Evolutionary conservation across 148 eudicot genomes (phyloP), one percentile per base, ranked within the genome.

Genomic region (Diospyros kaki): DNA sequence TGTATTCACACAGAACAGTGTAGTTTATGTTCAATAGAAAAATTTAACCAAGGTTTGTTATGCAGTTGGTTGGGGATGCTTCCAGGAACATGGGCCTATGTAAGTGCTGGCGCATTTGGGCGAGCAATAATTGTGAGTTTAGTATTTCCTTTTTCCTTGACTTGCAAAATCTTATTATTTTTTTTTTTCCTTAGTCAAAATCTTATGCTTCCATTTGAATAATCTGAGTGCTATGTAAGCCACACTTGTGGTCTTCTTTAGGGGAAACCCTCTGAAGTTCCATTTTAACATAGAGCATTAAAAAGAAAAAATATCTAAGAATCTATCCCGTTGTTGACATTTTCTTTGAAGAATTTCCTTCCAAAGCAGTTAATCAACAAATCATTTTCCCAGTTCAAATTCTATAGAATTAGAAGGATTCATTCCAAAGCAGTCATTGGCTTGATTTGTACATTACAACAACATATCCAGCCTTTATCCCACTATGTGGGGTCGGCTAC

Each of bases 61-160:
- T 87, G 89, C 96, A 95, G 98, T 87, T 95, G 98, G 98, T 75
- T 95, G 73, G 98, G 98, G 65, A 92, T 92, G 98, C 97, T 95
- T 73, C 98, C 97, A 17, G 98, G 98, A 45, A 62, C 94, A 48
- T 95, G 98, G 98, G 98, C 96, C 17, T 95, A 95, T 73, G 98
- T 95, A 42, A 95, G 96, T 73, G 98, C 98, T 42, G 98, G 98
- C 71, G 98, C 98, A 81, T 92, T 95, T 88, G 98, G 98, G 18
- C 89, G 98, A 66, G 96, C 98, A 58, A 88, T 95, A 66, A 82
- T 95, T 78, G 98, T 95, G 82, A 94, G 98, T 90, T 13, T 58
- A 44, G 58, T 1, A 2, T n/a, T 58, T 45, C 55, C 58, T 74
- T 54, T 3, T 41, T 51, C 2, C 4, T 2, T 5, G 54, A 2